Base-by-base conservation (phyloP, 306 rosid genomes). In the Leucaena leucocephala region DNA sequence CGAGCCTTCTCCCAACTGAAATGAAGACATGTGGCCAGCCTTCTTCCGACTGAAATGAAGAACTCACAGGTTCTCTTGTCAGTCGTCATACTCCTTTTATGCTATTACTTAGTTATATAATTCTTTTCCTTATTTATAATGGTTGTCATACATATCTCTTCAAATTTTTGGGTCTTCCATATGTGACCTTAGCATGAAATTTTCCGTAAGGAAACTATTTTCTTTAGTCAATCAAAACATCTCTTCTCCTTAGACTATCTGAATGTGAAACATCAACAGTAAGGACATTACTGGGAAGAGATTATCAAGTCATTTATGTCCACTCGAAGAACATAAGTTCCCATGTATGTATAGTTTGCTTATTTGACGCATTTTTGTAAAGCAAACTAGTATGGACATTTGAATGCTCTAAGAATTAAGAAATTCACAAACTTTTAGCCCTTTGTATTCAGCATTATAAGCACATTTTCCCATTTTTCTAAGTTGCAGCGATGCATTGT, bases 21-120 rank as follows among this genome's bases (percentile, higher is more conserved):
- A 81, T 81, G 84, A 69, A 61, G 59, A 59, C 39, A 36, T 36
- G 39, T 2, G 39, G 39, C 39, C 39, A 36, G 45, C 71, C 21
- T 68, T 55, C 62, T 76, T 76, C 76, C 78, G 54, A 45, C 15
- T 70, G 67, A 46, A 70, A 82, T 82, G 85, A 71, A 63, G 61
- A 62, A 76, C 58, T 48, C 9, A 27, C 43, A 82, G 85, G 85
- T 82, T 61, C 69, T 71, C 69, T 59, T 7, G 8, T 40, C 44
- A 5, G 8, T 40, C 49, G 2, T 57, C 45, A 15, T 54, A 11
- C 14, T 74, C 71, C 27, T 62, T 43, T 73, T 38, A 49, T 48
- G 4, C 50, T 71, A 65, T 17, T 49, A 50, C 38, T 22, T 49
- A 38, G 17, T 58, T 59, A 22, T 36, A 5, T 40, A 39, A 15